These are phyloP conservation scores for Naganishia vishniacii DNA, from an alignment of 768 basidiomycete species.

Conservation along the genomic window DNA sequence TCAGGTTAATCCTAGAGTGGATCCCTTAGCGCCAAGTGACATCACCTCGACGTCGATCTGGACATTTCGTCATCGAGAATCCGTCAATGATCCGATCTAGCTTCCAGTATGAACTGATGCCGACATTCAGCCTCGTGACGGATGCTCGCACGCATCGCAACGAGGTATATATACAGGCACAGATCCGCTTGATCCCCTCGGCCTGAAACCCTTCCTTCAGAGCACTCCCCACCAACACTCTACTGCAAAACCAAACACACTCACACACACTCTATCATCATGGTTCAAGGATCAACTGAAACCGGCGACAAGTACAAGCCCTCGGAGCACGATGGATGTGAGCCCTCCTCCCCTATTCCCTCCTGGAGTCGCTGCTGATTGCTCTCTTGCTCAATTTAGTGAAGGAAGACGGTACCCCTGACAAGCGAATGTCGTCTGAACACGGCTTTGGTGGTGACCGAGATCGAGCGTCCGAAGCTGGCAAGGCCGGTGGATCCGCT, in stretches of 20 bases:
- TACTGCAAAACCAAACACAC: not conserved
- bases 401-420: conserved; percentile 48
- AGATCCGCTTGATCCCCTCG: too few species aligned
- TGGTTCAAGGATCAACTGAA: conserved; percentile 21
- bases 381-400: conserved; percentile 36
- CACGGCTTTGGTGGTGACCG: conserved; percentile 46
- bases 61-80: not conserved
- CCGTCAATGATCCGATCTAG: not conserved
- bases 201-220: too few species aligned
- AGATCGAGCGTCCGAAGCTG: conserved; percentile 15
- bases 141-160: too few species aligned
- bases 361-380: not conserved
- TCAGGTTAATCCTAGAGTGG: too few species aligned
- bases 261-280: not conserved
- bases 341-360: not conserved
- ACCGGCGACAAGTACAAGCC: conserved; percentile 21
- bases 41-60: not conserved
- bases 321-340: conserved; percentile 45
- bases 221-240: not conserved
- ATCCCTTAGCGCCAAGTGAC: not conserved
- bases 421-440: conserved; percentile 48
- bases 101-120: too few species aligned
- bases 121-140: too few species aligned
- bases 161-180: not conserved
- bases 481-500: conserved; percentile 29